Evolutionary conservation across 1,284 basidiomycete species (phyloP), one percentile per base, ranked within the genome.

Genomic region (Moesziomyces aphidis): DNA sequence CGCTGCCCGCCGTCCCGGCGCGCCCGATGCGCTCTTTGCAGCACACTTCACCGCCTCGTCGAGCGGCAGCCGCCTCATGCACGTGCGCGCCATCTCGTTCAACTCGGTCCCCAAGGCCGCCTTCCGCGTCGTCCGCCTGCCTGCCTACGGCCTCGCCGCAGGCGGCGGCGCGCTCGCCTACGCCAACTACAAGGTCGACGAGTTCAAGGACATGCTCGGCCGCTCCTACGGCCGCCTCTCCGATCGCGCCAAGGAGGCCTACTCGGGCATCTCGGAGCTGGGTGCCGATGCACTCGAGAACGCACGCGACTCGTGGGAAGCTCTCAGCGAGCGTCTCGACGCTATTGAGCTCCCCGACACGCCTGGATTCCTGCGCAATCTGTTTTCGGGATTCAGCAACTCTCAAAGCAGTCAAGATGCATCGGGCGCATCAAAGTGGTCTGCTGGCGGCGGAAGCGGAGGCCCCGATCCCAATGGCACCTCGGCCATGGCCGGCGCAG

Each of bases 151-250:
- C 5, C 39, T 78, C 13, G 73, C 76, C 13, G 80, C 81, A 3
- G 83, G 73, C 3, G 79, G 79, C 15, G 82, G 83, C 15, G 73
- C 77, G 13, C 68, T 82, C 15, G 80, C 83, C 9, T 82, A 83
- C 45, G 77, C 81, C 23, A 82, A 80, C 61, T 80, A 79, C 72
- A 84, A 81, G 63, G 71, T 83, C 17, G 82, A 83, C 54, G 73
- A 81, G 45, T 76, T 79, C 53, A 73, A 72, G 44, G 68, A 63
- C 26, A 53, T 69, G 54, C 53, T 79, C 46, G 76, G 73, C 34
- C 65, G 67, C 42, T 58, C 62, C 0, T 72, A 62, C 24, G 62
- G 61, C 21, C 57, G 54, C 7, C 53, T 70, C 6, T 76, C 77
- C 19, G 73, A 61, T 22, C 34, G 60, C 5, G 73, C 74, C 44